A percentile compares a stretch with the other conserved stretches of the same genome.
Evolutionary conservation across 495 filamentous ascomycete species (phyloP).

Genomic region (Penicillium lividum): DNA sequence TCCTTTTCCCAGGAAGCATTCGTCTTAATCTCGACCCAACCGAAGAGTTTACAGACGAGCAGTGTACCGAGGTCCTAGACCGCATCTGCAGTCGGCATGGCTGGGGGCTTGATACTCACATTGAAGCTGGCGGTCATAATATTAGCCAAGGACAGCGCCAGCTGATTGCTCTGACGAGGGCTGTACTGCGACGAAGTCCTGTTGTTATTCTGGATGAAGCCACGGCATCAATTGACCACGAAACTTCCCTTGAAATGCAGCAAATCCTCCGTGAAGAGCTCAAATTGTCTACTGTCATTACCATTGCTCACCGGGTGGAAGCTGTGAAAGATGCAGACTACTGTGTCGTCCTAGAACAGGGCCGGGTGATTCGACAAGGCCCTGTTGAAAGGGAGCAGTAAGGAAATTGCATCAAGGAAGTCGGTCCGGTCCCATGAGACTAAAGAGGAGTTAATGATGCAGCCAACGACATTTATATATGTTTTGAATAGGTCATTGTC

Average conservation of each 20-base stretch:
- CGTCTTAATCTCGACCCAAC: conserved; percentile 59
- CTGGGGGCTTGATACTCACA: conserved; percentile 55
- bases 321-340: conserved; percentile 76
- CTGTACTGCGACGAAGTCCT: conserved; percentile 58
- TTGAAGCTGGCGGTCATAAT: conserved; percentile 60
- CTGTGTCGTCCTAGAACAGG: conserved; percentile 69
- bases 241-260: conserved; percentile 78
- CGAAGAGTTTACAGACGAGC: conserved; percentile 46
- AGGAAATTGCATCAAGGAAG: too few species aligned
- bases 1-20: conserved; percentile 63
- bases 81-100: conserved; percentile 52
- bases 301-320: conserved; percentile 81
- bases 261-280: conserved; percentile 73
- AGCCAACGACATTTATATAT: too few species aligned
- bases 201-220: conserved; percentile 74
- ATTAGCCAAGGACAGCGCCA: conserved; percentile 65
- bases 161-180: conserved; percentile 59
- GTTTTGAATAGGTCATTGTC: too few species aligned
- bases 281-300: conserved; percentile 76
- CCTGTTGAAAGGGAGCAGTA: conserved; percentile 17
- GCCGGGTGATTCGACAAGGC: conserved; percentile 48
- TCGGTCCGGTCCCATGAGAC: too few species aligned
- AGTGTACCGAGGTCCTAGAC: conserved; percentile 51
- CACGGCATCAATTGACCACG: conserved; percentile 80
- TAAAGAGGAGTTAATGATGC: too few species aligned